These are phyloP conservation scores for Zygoascus bituminiphila DNA, from an alignment of 805 yeast species.

Conservation along the genomic window DNA sequence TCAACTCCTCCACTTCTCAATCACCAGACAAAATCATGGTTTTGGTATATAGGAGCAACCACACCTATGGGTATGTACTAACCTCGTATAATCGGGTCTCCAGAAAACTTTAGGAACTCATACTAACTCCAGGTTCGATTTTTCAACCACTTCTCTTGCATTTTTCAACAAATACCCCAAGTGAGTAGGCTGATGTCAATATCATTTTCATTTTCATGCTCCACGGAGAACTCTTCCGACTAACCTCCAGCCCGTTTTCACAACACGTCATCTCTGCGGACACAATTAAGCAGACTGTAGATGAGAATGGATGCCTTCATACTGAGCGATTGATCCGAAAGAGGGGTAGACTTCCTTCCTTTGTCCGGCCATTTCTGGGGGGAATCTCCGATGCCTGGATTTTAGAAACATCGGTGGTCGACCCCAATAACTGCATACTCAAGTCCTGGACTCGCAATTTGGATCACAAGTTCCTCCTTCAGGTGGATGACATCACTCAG, in stretches of 20 bases:
- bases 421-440: slow-evolving; percentile 49
- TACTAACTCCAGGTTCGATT: slow-evolving; percentile 34
- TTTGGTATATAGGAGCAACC: slow-evolving; percentile 47
- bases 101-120: background rate
- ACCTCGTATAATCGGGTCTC: background rate
- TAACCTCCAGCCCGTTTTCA: slow-evolving; percentile 59
- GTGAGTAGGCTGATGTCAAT: too few relatives aligned
- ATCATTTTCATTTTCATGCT: too few relatives aligned
- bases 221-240: background rate
- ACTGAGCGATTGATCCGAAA: slow-evolving; percentile 71
- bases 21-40: slow-evolving; percentile 41
- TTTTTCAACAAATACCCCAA: slow-evolving; percentile 63
- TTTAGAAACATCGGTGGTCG: slow-evolving; percentile 66
- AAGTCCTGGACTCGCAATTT: slow-evolving; percentile 69
- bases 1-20: background rate
- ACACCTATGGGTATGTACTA: slow-evolving; percentile 40
- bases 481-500: slow-evolving; percentile 67
- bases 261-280: slow-evolving; percentile 79
- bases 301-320: slow-evolving; percentile 53
- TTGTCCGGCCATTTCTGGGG: slow-evolving; percentile 71
- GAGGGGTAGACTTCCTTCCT: slow-evolving; percentile 70
- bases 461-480: slow-evolving; percentile 71
- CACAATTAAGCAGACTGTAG: slow-evolving; percentile 55
- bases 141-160: slow-evolving; percentile 66
- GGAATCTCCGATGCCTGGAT: slow-evolving; percentile 68